A percentile compares a stretch with the other conserved stretches of the same genome.
Evolutionary conservation across 2,329 filamentous ascomycete genomes (phyloP).

Genomic region (Arachnomyces sp.): DNA sequence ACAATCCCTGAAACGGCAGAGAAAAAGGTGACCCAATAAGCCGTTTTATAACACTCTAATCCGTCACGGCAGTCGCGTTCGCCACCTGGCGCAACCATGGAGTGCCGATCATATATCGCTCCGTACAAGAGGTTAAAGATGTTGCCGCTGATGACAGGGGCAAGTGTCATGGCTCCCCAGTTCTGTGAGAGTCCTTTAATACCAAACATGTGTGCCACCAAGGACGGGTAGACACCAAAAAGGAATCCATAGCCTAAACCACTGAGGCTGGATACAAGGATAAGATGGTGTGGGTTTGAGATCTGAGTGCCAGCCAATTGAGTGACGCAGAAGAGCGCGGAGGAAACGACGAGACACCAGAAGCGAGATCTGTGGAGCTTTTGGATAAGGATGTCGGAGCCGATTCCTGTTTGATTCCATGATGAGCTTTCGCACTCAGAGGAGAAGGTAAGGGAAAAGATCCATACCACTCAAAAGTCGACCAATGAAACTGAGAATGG

Average conservation of each 20-base stretch:
- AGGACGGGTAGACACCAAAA: constrained; percentile 87
- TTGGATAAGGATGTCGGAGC: constrained; percentile 84
- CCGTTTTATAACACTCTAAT: constrained; percentile 68
- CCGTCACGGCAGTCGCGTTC: constrained; percentile 71
- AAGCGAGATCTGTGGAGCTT: constrained; percentile 70
- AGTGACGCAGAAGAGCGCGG: constrained; percentile 67
- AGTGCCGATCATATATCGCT: constrained; percentile 72
- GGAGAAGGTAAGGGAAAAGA: neutral
- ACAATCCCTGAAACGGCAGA: constrained; percentile 62
- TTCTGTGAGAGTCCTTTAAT: constrained; percentile 85
- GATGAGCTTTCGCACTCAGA: constrained; percentile 5
- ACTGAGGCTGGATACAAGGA: constrained; percentile 71
- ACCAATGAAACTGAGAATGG: constrained; percentile 75
- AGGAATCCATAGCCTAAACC: constrained; percentile 88
- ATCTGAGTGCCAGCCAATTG: constrained; percentile 71
- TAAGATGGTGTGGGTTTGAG: constrained; percentile 67
- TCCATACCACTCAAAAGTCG: constrained; percentile 64
- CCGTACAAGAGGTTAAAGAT: constrained; percentile 92
- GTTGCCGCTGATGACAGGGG: constrained; percentile 80
- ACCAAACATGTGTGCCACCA: constrained; percentile 85
- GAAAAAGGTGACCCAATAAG: constrained; percentile 70
- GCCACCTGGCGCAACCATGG: constrained; percentile 58
- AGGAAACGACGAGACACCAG: constrained; percentile 81
- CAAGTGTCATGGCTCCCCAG: constrained; percentile 91
- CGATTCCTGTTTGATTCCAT: constrained; percentile 56